Conservation (phyloP, 163 green algal species). For the Volvox carteri region DNA sequence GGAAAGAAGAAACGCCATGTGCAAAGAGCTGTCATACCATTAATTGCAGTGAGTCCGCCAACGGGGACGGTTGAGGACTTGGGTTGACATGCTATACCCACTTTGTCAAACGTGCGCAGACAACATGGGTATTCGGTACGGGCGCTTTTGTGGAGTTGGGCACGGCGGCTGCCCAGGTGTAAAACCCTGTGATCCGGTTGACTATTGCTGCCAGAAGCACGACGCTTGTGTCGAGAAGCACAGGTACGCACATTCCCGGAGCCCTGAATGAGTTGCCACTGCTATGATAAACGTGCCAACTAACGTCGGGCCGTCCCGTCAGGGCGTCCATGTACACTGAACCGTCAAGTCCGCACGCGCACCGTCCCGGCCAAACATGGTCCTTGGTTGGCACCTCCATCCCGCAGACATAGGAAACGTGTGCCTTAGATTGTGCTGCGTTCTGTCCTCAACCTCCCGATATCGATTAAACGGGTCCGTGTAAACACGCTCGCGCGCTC, state of each 20-base stretch:
- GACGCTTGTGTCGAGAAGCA: constrained; percentile 56
- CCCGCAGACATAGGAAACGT: too few species aligned
- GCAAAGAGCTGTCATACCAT: constrained; percentile 52
- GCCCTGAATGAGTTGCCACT: too few species aligned
- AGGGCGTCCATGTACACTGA: too few species aligned
- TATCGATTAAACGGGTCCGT: too few species aligned
- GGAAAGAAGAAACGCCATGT: constrained; percentile 31
- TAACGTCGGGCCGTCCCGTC: too few species aligned
- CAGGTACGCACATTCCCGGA: constrained; percentile 9
- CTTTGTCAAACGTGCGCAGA: constrained; percentile 10
- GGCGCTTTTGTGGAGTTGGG: constrained; percentile 46
- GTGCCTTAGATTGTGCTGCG: too few species aligned
- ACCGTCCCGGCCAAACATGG: too few species aligned
- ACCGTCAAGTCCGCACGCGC: too few species aligned
- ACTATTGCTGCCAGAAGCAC: constrained; percentile 54
- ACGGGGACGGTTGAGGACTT: not conserved
- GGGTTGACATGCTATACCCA: not conserved
- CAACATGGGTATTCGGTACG: constrained; percentile 51
- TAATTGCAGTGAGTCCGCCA: constrained; percentile 40
- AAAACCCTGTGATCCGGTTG: constrained; percentile 59
- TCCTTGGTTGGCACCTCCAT: too few species aligned
- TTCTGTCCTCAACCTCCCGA: too few species aligned
- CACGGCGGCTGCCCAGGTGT: constrained; percentile 49
- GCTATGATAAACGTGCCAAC: too few species aligned
- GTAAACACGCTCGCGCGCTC: too few species aligned